phyloP scores from a whole-genome alignment of 192 early-diverging fungal species.

The Funneliformis mosseae region DNA sequence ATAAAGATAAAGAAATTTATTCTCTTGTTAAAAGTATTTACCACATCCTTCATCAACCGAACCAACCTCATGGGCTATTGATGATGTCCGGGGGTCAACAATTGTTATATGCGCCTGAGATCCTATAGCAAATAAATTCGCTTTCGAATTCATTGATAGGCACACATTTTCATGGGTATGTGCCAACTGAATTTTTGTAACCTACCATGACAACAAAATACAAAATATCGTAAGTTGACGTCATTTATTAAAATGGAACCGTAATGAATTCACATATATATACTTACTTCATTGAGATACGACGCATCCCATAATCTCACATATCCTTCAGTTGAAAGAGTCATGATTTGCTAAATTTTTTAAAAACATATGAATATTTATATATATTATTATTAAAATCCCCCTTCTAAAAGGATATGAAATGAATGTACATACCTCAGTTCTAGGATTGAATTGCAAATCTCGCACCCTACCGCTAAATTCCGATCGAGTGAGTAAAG shows the following conservation, averaged over 20 bases:
- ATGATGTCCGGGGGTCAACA: conserved; percentile 36
- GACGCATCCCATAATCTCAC: conserved; percentile 67
- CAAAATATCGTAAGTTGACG: too few species aligned
- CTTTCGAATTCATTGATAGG: conserved; percentile 38
- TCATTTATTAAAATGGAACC: too few species aligned
- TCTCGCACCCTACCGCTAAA: conserved; percentile 61
- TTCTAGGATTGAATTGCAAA: conserved; percentile 45
- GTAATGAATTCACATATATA: too few species aligned
- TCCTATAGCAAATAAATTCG: conserved; percentile 43
- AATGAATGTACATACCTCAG: conserved; percentile 32
- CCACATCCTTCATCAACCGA: conserved; percentile 71
- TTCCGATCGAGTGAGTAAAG: conserved; percentile 36
- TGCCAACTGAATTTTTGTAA: conserved; percentile 33
- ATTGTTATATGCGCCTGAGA: conserved; percentile 46
- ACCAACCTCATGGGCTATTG: conserved; percentile 51
- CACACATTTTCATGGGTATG: conserved; percentile 43
- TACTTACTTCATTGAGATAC: conserved; percentile 32
- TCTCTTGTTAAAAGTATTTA: neutral
- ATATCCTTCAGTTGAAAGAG: conserved; percentile 61
- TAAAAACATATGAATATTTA: neutral
- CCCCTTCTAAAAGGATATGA: conserved; percentile 17
- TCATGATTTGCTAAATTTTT: conserved; percentile 45
- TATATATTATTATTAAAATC: neutral
- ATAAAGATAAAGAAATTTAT: neutral
- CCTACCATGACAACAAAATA: neutral